phyloP scores from a whole-genome alignment of 805 yeast species.

The Yarrowia osloensis region DNA sequence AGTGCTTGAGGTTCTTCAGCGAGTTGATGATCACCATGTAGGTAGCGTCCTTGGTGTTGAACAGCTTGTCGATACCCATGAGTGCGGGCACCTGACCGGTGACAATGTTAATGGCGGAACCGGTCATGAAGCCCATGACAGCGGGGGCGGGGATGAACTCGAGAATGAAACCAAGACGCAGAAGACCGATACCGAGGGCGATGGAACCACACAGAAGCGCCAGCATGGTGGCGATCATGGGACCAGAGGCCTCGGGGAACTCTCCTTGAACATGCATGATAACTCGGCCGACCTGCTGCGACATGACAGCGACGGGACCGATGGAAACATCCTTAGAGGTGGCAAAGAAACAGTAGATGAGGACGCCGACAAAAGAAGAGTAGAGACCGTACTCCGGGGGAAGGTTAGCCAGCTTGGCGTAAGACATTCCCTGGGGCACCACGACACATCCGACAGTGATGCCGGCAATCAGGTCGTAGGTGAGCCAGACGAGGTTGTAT shows the following conservation, averaged over 20 bases:
- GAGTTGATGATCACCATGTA: constrained; percentile 70
- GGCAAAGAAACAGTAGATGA: constrained; percentile 86
- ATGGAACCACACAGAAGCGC: constrained; percentile 84
- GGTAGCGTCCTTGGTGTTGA: constrained; percentile 73
- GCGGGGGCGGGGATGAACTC: constrained; percentile 91
- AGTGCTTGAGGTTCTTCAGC: constrained; percentile 66
- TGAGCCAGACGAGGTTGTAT: constrained; percentile 77
- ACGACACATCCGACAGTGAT: constrained; percentile 89
- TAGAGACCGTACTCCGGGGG: constrained; percentile 84
- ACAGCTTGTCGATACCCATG: constrained; percentile 66
- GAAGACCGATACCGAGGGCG: constrained; percentile 76
- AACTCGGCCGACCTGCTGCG: constrained; percentile 78
- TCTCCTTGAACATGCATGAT: constrained; percentile 61
- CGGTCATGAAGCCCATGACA: constrained; percentile 92
- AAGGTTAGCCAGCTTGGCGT: constrained; percentile 82
- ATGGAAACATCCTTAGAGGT: constrained; percentile 94
- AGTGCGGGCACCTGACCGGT: constrained; percentile 84
- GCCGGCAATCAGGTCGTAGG: constrained; percentile 86
- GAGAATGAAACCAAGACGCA: constrained; percentile 82
- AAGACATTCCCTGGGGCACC: constrained; percentile 96
- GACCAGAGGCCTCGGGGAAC: constrained; percentile 52
- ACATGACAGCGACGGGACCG: constrained; percentile 98
- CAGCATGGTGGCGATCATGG: constrained; percentile 76
- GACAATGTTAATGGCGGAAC: constrained; percentile 83
- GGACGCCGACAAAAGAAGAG: constrained; percentile 88